Conservation (phyloP, 2,329 filamentous ascomycete genomes). For the Fusarium fujikuroi region DNA sequence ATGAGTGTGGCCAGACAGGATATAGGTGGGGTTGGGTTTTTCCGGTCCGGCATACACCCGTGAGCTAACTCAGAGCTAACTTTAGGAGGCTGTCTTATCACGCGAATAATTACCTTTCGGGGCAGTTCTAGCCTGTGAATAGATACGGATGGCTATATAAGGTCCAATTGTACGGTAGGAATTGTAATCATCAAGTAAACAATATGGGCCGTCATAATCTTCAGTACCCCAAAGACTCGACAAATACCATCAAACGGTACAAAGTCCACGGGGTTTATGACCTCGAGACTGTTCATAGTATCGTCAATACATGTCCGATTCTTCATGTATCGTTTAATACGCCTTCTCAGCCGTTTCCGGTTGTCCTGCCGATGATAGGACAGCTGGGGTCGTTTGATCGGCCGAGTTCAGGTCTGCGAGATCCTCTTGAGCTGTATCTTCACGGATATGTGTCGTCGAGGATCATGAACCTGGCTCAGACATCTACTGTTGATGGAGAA, state of each 20-base stretch:
- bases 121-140: conserved; percentile 19
- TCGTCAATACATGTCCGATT: conserved; percentile 80
- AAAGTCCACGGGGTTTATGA: conserved; percentile 76
- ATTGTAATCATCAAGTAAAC: neutral
- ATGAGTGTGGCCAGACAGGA: conserved; percentile 40
- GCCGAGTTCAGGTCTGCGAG: conserved; percentile 69
- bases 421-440: conserved; percentile 80
- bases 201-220: conserved; percentile 55
- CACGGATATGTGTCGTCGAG: conserved; percentile 87
- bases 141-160: conserved; percentile 5
- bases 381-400: conserved; percentile 78
- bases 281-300: conserved; percentile 75
- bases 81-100: neutral
- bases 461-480: conserved; percentile 71
- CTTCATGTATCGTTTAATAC: conserved; percentile 82
- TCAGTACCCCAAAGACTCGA: conserved; percentile 70
- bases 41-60: conserved; percentile 5
- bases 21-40: conserved; percentile 39
- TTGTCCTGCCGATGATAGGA: conserved; percentile 86
- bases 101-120: conserved; percentile 8
- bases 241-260: conserved; percentile 75
- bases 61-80: neutral
- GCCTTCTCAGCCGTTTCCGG: conserved; percentile 74
- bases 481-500: neutral
- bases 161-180: neutral